Evolutionary conservation across 2,329 filamentous ascomycete genomes (phyloP), one percentile per base, ranked within the genome.

Genomic region (Lojkania enalia): DNA sequence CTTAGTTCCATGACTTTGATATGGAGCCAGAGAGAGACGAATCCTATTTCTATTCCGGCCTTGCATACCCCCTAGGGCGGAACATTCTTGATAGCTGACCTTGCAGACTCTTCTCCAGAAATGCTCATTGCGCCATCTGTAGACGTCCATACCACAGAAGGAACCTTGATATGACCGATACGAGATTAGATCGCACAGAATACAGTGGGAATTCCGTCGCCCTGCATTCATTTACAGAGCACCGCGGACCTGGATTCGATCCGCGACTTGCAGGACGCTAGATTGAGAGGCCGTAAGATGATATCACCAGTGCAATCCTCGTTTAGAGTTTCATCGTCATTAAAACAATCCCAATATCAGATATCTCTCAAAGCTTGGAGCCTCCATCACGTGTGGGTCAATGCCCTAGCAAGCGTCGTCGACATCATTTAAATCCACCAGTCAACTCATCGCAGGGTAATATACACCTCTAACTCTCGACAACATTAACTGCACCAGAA

Each of bases 341-440:
- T 18, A 37, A 36, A 19, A 20, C 6, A 2, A 27, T 20, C 15
- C 30, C 27, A 38, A 38, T 37, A 38, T 38, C 19, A 13, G 11
- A n/a, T 11, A 25, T 38, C 16, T n/a, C 27, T 29, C 19, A 44
- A 44, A 13, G n/a, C n/a, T 18, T 20, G 3, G 20, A 9, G 20
- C 9, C 35, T 13, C 4, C 35, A 21, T 37, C 41, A 38, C 41
- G 41, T 25, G 40, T 21, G n/a, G n/a, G 13, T 13, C 12, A 18
- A 2, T 32, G 16, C 23, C 42, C 35, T 14, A n/a, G 36, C 35
- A 12, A 32, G 19, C 20, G 19, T 31, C 35, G 27, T 44, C 6
- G 33, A 30, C 29, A 32, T 40, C 30, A 35, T 40, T 15, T 36
- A 37, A 29, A 37, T 46, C 47, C 50, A 42, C 50, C 50, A 50